Percentiles rank a stretch among this genome's conserved stretches.
These are phyloP conservation scores for Neurospora africana DNA, from an alignment of 495 filamentous ascomycete genomes.

Conservation along the genomic window DNA sequence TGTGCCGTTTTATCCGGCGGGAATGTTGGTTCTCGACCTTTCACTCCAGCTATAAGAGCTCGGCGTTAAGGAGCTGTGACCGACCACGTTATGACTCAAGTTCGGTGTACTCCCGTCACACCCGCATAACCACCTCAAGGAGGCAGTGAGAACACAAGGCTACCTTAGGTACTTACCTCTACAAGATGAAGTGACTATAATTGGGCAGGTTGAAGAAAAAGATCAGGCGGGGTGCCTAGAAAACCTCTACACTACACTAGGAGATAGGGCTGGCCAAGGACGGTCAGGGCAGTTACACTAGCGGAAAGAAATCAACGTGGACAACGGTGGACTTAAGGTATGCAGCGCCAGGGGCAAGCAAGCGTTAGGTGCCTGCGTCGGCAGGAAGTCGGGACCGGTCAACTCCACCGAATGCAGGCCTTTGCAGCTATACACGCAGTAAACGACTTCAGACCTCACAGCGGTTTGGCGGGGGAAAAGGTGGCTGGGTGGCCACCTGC, in stretches of 20 bases:
- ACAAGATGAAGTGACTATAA: background rate
- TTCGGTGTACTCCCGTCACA: background rate
- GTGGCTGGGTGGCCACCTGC: background rate
- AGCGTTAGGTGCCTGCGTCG: background rate
- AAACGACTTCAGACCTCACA: background rate
- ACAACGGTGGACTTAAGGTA: background rate
- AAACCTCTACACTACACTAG: background rate
- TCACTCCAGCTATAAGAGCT: background rate
- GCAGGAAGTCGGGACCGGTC: background rate
- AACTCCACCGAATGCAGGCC: background rate
- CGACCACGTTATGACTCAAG: background rate
- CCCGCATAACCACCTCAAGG: background rate
- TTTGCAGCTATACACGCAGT: background rate
- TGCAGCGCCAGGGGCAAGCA: background rate
- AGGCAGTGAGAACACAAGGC: background rate
- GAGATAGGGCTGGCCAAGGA: background rate
- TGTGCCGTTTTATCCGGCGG: background rate
- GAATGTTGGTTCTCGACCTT: background rate
- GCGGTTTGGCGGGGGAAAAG: background rate
- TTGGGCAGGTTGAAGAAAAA: background rate
- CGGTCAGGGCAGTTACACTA: background rate
- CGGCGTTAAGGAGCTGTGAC: background rate
- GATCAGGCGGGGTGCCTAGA: background rate
- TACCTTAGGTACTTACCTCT: background rate
- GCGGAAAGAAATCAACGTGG: background rate